Percentiles rank a stretch among this genome's conserved stretches.
These are phyloP conservation scores for Apiospora hydei DNA, from an alignment of 2,329 filamentous ascomycete genomes.

Conservation along the genomic window DNA sequence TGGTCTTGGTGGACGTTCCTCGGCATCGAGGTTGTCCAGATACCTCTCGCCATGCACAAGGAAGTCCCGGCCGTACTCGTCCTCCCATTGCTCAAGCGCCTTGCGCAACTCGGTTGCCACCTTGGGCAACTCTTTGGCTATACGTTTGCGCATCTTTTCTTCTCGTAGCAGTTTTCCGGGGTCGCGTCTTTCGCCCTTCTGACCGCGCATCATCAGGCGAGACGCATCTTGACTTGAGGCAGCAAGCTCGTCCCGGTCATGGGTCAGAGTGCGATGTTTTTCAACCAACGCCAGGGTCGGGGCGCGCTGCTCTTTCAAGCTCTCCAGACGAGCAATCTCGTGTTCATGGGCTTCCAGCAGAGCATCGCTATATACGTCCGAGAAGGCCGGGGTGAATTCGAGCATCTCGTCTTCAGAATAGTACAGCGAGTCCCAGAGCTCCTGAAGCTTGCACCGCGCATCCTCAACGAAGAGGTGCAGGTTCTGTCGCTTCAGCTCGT, in stretches of 20 bases:
- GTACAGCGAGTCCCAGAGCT: slow-evolving; percentile 93
- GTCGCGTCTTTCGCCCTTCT: slow-evolving; percentile 93
- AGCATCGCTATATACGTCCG: slow-evolving; percentile 95
- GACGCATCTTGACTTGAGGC: slow-evolving; percentile 94
- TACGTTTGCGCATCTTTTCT: slow-evolving; percentile 98
- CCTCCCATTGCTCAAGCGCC: slow-evolving; percentile 86
- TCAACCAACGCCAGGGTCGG: slow-evolving; percentile 86
- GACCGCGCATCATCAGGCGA: slow-evolving; percentile 86
- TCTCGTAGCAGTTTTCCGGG: slow-evolving; percentile 92
- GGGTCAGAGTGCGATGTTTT: slow-evolving; percentile 80
- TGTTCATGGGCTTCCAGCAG: slow-evolving; percentile 93
- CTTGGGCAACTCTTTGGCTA: slow-evolving; percentile 94
- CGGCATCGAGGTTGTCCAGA: slow-evolving; percentile 79
- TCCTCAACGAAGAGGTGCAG: slow-evolving; percentile 96
- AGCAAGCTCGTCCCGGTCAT: slow-evolving; percentile 87
- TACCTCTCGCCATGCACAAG: slow-evolving; percentile 92
- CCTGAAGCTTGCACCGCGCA: slow-evolving; percentile 86
- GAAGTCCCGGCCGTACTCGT: slow-evolving; percentile 93
- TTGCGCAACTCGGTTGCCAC: slow-evolving; percentile 84
- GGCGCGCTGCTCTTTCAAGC: slow-evolving; percentile 84
- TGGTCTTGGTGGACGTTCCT: slow-evolving; percentile 63
- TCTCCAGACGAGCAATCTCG: slow-evolving; percentile 83
- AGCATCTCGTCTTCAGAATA: slow-evolving; percentile 99
- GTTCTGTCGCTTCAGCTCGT: slow-evolving; percentile 94
- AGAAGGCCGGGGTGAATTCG: slow-evolving; percentile 95